phyloP scores from a whole-genome alignment of 768 basidiomycete species.

The Baorangia bicolor region DNA sequence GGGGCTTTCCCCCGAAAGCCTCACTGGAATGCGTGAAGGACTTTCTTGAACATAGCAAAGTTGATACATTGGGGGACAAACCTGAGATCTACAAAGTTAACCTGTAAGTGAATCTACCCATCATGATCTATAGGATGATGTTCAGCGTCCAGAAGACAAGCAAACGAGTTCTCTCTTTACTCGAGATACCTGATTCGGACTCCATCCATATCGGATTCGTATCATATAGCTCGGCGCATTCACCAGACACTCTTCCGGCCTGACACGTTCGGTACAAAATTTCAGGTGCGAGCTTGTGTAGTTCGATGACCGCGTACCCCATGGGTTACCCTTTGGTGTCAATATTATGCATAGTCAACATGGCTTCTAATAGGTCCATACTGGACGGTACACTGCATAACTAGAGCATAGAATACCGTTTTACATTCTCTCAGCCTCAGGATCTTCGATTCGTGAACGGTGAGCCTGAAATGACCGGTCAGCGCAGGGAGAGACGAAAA shows the following conservation, averaged over 20 bases:
- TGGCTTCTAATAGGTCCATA: slow-evolving; percentile 17
- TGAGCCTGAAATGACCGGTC: slow-evolving; percentile 42
- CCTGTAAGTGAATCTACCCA: slow-evolving; percentile 38
- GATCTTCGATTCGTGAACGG: slow-evolving; percentile 60
- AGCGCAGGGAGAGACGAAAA: slow-evolving; percentile 2
- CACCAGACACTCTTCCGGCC: slow-evolving; percentile 55
- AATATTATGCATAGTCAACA: slow-evolving; percentile 13
- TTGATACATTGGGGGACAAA: slow-evolving; percentile 41
- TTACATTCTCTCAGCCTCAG: slow-evolving; percentile 72
- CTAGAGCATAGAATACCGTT: slow-evolving; percentile 23
- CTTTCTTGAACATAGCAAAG: slow-evolving; percentile 43
- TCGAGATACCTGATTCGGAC: slow-evolving; percentile 59
- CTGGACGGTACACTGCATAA: slow-evolving; percentile 15
- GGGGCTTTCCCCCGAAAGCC: slow-evolving; percentile 58
- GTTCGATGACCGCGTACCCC: slow-evolving; percentile 40
- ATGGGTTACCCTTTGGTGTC: neutral
- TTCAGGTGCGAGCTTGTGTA: slow-evolving; percentile 47
- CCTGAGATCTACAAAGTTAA: slow-evolving; percentile 51
- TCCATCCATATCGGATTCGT: slow-evolving; percentile 60
- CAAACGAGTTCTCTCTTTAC: slow-evolving; percentile 41
- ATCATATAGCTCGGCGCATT: slow-evolving; percentile 58
- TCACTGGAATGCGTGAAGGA: slow-evolving; percentile 35
- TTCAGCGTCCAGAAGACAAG: slow-evolving; percentile 30
- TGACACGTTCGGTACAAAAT: slow-evolving; percentile 37
- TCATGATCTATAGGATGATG: neutral